Percentiles rank a stretch among this genome's conserved stretches.
These are phyloP conservation scores for Globisporangium apiculatum DNA, from an alignment of 352 stramenopile genomes.

Conservation along the genomic window DNA sequence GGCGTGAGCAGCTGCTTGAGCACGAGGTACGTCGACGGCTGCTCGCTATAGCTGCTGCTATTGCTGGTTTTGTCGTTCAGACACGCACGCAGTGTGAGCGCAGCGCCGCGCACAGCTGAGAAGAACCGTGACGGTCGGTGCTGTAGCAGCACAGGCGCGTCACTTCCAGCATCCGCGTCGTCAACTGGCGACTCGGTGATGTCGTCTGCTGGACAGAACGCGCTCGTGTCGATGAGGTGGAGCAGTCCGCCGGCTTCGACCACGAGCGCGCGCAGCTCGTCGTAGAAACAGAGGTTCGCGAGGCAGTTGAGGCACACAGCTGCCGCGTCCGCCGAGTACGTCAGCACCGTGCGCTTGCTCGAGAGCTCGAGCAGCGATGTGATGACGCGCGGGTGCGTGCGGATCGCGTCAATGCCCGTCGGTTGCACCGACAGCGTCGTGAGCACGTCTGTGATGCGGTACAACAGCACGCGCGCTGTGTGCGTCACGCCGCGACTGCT, in stretches of 20 bases:
- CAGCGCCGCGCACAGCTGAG: constrained; percentile 43
- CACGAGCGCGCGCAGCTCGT: constrained; percentile 43
- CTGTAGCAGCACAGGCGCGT: constrained; percentile 17
- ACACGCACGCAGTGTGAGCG: constrained; percentile 50
- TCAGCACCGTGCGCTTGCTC: constrained; percentile 49
- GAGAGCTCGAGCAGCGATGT: constrained; percentile 51
- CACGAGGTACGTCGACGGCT: constrained; percentile 33
- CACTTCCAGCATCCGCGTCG: constrained; percentile 14
- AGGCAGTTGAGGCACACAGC: constrained; percentile 58
- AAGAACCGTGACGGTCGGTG: constrained; percentile 35
- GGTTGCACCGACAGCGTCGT: constrained; percentile 34
- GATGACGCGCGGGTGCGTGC: constrained; percentile 52
- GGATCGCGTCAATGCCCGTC: constrained; percentile 37
- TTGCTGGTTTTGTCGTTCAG: constrained; percentile 31
- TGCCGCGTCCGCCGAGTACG: constrained; percentile 49
- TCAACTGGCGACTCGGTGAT: constrained; percentile 18
- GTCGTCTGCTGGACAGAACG: constrained; percentile 56
- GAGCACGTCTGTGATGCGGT: constrained; percentile 62
- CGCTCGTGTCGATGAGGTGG: constrained; percentile 54
- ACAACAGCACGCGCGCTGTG: constrained; percentile 57
- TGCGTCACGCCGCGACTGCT: constrained; percentile 19
- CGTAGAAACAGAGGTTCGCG: constrained; percentile 48
- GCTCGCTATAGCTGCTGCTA: constrained; percentile 7
- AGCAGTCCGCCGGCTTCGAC: constrained; percentile 61
- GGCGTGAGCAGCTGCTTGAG: constrained; percentile 75